phyloP scores from a whole-genome alignment of 179 eudicot species.

The Beta corolliflora region DNA sequence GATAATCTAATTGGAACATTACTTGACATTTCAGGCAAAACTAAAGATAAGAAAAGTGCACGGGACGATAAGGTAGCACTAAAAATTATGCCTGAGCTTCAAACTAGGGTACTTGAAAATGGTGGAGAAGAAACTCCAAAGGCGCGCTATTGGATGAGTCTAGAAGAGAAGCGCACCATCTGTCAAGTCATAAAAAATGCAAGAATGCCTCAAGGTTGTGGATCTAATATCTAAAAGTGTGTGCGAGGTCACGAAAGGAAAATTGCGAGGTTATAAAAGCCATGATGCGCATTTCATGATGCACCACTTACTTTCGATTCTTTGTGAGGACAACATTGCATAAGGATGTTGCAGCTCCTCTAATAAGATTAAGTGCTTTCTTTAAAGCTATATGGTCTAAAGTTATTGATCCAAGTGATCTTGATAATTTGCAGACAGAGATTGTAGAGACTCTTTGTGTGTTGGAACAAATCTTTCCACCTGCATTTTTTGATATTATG shows the following conservation, averaged over 20 bases:
- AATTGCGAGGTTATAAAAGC: constrained; percentile 15
- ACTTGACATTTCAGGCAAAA: background rate
- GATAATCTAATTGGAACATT: background rate
- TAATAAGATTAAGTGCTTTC: constrained; percentile 12
- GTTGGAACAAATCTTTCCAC: constrained; percentile 28
- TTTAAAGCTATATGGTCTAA: constrained; percentile 3
- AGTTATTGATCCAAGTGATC: background rate
- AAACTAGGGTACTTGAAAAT: background rate
- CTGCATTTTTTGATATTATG: constrained; percentile 28
- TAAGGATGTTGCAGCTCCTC: constrained; percentile 4
- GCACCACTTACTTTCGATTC: constrained; percentile 17
- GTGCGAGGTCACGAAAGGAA: constrained; percentile 16
- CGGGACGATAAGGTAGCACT: background rate
- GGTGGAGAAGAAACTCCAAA: background rate
- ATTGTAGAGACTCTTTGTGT: constrained; percentile 20
- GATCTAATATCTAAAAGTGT: constrained; percentile 27
- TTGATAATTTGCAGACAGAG: background rate
- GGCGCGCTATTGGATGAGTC: background rate
- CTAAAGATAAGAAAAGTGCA: background rate
- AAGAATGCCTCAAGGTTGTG: constrained; percentile 29
- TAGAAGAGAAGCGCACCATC: background rate
- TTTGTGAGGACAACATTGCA: background rate
- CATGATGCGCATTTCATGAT: constrained; percentile 26
- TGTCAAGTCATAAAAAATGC: constrained; percentile 4
- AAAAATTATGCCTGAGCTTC: background rate